Conservation (phyloP, 2,329 filamentous ascomycete species). For the Nemania abortiva region DNA sequence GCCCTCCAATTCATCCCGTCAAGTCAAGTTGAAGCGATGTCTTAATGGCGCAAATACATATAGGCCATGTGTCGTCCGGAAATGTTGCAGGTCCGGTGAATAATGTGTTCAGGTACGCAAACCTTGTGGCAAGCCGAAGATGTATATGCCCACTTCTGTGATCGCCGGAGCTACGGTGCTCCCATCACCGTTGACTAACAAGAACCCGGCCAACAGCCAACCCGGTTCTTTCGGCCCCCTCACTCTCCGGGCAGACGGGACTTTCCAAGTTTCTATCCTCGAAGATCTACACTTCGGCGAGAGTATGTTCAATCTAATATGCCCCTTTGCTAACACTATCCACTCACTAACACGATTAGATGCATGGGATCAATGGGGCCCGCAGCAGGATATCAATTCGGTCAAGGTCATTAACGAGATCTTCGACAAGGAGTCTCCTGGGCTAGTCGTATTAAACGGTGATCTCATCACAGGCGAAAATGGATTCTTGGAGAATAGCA, state of each 20-base stretch:
- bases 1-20: conserved; percentile 14
- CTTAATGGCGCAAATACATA: conserved; percentile 48
- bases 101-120: conserved; percentile 40
- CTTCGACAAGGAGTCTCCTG: conserved; percentile 66
- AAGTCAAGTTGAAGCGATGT: conserved; percentile 3
- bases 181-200: conserved; percentile 42
- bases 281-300: conserved; percentile 80
- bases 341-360: conserved; percentile 48
- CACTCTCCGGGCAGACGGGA: conserved; percentile 58
- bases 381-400: conserved; percentile 68
- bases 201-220: conserved; percentile 26
- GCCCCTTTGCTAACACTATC: neutral
- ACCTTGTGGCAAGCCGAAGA: conserved; percentile 26
- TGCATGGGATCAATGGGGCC: conserved; percentile 60
- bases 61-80: conserved; percentile 40
- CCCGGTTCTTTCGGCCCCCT: conserved; percentile 44
- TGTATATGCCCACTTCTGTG: conserved; percentile 20
- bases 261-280: conserved; percentile 70
- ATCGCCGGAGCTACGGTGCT: conserved; percentile 25
- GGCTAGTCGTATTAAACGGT: conserved; percentile 77
- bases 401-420: conserved; percentile 68
- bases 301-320: conserved; percentile 55
- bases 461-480: conserved; percentile 79
- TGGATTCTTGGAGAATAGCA: conserved; percentile 66
- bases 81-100: conserved; percentile 12